Evolutionary conservation across 805 yeast genomes (phyloP).

Genomic region (Metschnikowia corniflorae): DNA sequence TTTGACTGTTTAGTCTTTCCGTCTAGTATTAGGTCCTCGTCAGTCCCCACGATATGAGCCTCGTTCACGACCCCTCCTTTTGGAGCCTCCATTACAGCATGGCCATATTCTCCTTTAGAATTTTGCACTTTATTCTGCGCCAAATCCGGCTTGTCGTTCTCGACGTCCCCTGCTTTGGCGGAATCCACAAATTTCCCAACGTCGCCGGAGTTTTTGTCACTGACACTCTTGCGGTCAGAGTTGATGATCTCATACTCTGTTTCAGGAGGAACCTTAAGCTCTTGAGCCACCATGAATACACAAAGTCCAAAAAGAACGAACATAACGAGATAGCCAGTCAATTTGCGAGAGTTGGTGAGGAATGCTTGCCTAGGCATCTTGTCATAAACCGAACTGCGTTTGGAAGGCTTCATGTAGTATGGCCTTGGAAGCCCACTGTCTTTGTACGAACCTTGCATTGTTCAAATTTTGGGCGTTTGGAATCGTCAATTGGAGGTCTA

Average conservation of each 20-base stretch:
- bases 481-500: too few relatives aligned
- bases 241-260: constrained; percentile 26
- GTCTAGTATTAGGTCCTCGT: constrained; percentile 26
- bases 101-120: constrained; percentile 37
- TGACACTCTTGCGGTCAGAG: constrained; percentile 6
- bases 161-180: constrained; percentile 30
- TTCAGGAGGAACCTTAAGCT: constrained; percentile 27
- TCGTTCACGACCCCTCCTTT: constrained; percentile 47
- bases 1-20: constrained; percentile 14
- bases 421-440: constrained; percentile 44
- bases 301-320: constrained; percentile 32
- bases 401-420: constrained; percentile 43
- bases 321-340: constrained; percentile 37
- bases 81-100: constrained; percentile 42
- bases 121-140: constrained; percentile 38
- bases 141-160: constrained; percentile 31
- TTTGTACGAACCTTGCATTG: constrained; percentile 44
- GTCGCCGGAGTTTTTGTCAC: constrained; percentile 21
- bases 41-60: constrained; percentile 41
- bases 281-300: constrained; percentile 36
- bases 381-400: constrained; percentile 35
- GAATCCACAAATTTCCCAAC: constrained; percentile 29
- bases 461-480: too few relatives aligned
- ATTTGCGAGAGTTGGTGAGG: constrained; percentile 35
- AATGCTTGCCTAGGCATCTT: constrained; percentile 30